Evolutionary conservation across 2,329 filamentous ascomycete species (phyloP).

Genomic region (Myriosclerotinia curreyana): DNA sequence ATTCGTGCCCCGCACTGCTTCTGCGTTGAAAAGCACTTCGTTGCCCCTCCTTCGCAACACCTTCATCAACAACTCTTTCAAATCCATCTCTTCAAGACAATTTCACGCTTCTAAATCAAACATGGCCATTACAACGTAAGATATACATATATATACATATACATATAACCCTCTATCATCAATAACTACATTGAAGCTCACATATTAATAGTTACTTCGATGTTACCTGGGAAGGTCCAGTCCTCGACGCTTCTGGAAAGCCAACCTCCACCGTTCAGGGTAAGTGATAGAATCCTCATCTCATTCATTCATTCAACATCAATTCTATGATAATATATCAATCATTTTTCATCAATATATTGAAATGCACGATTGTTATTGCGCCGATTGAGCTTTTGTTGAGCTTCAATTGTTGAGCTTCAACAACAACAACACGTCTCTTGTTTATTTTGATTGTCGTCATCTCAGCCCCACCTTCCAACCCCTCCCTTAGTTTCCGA

Average conservation of each 20-base stretch:
- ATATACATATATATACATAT: no score
- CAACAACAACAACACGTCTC: constrained; percentile 3
- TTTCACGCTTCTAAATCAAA: constrained; percentile 65
- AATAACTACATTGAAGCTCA: constrained; percentile 23
- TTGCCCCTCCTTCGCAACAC: constrained; percentile 23
- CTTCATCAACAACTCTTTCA: constrained; percentile 24
- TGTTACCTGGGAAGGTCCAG: constrained; percentile 67
- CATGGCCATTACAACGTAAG: constrained; percentile 74
- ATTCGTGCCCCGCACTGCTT: constrained; percentile 22
- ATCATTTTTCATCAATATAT: background rate
- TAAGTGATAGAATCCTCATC: constrained; percentile 45
- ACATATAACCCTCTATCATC: no score
- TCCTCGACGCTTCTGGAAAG: constrained; percentile 58
- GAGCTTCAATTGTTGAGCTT: constrained; percentile 18
- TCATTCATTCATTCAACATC: constrained; percentile 17
- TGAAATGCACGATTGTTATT: background rate
- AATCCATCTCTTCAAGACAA: constrained; percentile 40
- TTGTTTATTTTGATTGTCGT: constrained; percentile 28
- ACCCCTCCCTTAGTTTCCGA: constrained; percentile 21
- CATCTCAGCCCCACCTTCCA: constrained; percentile 23
- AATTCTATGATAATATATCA: background rate
- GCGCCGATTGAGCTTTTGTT: constrained; percentile 18
- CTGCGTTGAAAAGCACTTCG: constrained; percentile 23
- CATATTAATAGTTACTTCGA: constrained; percentile 62
- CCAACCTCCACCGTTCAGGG: constrained; percentile 56